Base-by-base conservation (phyloP, 805 yeast genomes). In the Cyberlindnera japonica region DNA sequence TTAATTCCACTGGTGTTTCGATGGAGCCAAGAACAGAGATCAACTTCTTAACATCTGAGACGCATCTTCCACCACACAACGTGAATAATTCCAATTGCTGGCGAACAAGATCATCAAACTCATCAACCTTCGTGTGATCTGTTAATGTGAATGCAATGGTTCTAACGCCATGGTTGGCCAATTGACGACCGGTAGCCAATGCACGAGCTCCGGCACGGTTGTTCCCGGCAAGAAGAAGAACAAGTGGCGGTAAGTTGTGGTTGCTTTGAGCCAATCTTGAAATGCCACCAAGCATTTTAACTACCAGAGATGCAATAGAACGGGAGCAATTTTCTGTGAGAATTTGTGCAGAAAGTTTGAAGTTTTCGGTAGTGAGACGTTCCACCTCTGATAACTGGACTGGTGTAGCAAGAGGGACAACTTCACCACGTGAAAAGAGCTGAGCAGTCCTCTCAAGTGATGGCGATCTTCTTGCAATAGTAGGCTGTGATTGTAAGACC, bases 341-440 rank as follows among this genome's bases (percentile, higher is more conserved):
- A 4, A 69, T 55, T 2, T 65, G 55, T 6, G 68, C 60, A 2
- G 76, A 53, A 12, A 79, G 60, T 4, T 78, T 72, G 45, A 73
- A 81, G 37, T 72, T 74, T 12, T 77, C 82, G 4, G 65, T 54
- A 10, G 81, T 57, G 6, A 79, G 57, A 30, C 83, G 68, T 58
- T 87, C 91, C 35, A 88, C 75, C 47, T 87, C 95, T 7, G 82
- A 64, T 41, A 88, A 62, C 59, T 90, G 95, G 4, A 86, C 75
- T 1, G 95, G 88, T 2, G 90, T 76, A 13, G 89, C 82, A 40
- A 78, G 64, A 3, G 86, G 82, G 3, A 81, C 55, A 2, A 61
- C 40, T n/a, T 58, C 63, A 3, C 58, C 47, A 6, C 26, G 39
- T 5, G 42, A 31, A 15, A 41, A 21, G 21, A 41, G 31, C 18